Base-by-base conservation (phyloP, 768 basidiomycete species). In the Tulasnella sp. region DNA sequence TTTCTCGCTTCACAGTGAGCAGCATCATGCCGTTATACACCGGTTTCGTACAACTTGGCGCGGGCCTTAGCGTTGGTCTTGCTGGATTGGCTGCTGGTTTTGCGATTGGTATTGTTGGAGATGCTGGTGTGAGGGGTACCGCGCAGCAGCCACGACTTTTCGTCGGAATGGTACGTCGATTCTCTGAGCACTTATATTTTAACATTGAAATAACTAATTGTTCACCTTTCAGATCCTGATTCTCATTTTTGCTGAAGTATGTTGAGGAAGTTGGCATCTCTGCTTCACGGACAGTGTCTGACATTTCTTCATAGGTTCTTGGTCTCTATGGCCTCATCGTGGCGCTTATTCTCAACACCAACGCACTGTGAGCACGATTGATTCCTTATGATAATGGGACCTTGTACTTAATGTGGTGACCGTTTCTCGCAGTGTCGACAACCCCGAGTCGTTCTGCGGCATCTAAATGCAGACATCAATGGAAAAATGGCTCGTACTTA, bases 31-130 rank as follows among this genome's bases (percentile, higher is more conserved):
- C 96, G 8, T 83, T 99, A 63, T 93, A 90, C 70, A 81, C 88
- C 69, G 92, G 92, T 54, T 93, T 96, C 73, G 80, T 89, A 57
- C 91, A 94, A 66, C 87, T 96, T 60, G 92, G 92, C 68, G 92
- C 92, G 44, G 92, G 92, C 70, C 81, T 94, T 50, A 80, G 90
- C 1, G 90, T 93, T 67, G 91, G 92, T 66, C 83, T 91, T 52
- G 89, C 93, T 44, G 94, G 94, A 78, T 81, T 99, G 38, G 89
- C 92, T 52, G 94, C 94, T 62, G 96, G 96, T 51, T 94, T 97
- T 65, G 96, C 96, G 62, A 85, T 99, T 68, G 96, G 96, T 60
- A 97, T 98, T 69, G 96, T 98, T 60, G 96, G 96, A 69, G 96
- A 99, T 70, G 93, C 94, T 62, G 94, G 96, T 78, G 96, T 98